These are phyloP conservation scores for Kodamaea kaohsiungensis DNA, from an alignment of 805 yeast genomes.

Conservation along the genomic window DNA sequence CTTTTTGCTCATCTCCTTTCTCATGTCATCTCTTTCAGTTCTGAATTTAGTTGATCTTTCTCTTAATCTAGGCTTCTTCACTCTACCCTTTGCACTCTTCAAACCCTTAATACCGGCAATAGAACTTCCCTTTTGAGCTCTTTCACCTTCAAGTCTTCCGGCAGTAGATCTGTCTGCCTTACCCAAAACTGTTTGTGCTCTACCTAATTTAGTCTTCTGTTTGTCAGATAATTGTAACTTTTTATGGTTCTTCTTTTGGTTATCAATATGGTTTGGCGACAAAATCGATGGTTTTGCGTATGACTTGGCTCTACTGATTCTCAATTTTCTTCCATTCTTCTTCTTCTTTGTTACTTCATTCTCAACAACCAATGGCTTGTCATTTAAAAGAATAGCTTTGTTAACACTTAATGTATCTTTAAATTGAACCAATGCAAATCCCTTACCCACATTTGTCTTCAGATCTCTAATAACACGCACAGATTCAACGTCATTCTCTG, in stretches of 20 bases:
- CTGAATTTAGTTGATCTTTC: slow-evolving; percentile 55
- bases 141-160: slow-evolving; percentile 72
- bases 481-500: slow-evolving; percentile 64
- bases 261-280: slow-evolving; percentile 46
- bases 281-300: slow-evolving; percentile 41
- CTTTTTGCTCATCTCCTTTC: slow-evolving; percentile 15
- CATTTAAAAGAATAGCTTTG: slow-evolving; percentile 78
- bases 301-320: slow-evolving; percentile 64
- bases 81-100: slow-evolving; percentile 36
- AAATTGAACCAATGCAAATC: slow-evolving; percentile 95
- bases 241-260: slow-evolving; percentile 26
- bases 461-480: slow-evolving; percentile 91
- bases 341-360: slow-evolving; percentile 20
- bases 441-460: slow-evolving; percentile 94
- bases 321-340: slow-evolving; percentile 55
- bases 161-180: slow-evolving; percentile 75
- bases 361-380: slow-evolving; percentile 48
- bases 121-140: slow-evolving; percentile 70
- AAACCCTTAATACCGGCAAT: slow-evolving; percentile 63
- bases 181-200: slow-evolving; percentile 74
- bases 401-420: slow-evolving; percentile 69
- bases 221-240: slow-evolving; percentile 51
- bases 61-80: slow-evolving; percentile 60
- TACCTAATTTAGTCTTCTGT: slow-evolving; percentile 76
- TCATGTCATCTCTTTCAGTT: slow-evolving; percentile 33